phyloP scores from a whole-genome alignment of 306 rosid genomes.

The Parietaria judaica region DNA sequence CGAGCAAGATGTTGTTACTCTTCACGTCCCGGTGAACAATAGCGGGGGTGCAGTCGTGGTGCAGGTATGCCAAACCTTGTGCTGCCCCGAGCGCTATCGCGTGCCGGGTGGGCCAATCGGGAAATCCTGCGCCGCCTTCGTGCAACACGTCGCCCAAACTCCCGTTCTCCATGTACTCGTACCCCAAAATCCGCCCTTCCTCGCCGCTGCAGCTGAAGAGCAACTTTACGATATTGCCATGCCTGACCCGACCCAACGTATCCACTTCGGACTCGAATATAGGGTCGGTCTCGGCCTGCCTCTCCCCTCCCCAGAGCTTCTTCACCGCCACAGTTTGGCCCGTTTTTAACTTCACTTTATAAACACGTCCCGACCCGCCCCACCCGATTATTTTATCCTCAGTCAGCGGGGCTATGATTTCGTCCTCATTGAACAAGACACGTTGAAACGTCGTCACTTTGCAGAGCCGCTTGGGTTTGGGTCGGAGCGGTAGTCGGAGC shows the following conservation, averaged over 20 bases:
- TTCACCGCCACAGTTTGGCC: constrained; percentile 68
- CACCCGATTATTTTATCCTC: constrained; percentile 45
- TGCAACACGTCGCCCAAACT: constrained; percentile 68
- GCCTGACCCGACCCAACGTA: constrained; percentile 64
- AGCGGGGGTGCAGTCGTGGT: constrained; percentile 63
- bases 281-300: constrained; percentile 24
- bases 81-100: constrained; percentile 58
- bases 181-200: constrained; percentile 49
- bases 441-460: constrained; percentile 48
- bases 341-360: constrained; percentile 42
- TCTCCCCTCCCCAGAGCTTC: constrained; percentile 41
- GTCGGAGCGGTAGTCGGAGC: not conserved
- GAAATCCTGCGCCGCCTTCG: constrained; percentile 25
- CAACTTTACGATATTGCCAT: constrained; percentile 67
- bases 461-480: constrained; percentile 28
- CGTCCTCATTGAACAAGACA: constrained; percentile 53
- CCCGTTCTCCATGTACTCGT: constrained; percentile 75
- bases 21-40: constrained; percentile 80
- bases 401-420: constrained; percentile 35
- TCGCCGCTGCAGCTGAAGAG: constrained; percentile 54
- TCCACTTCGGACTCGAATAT: constrained; percentile 65
- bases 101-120: constrained; percentile 47
- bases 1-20: constrained; percentile 79
- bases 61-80: constrained; percentile 64
- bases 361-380: constrained; percentile 71